Percentiles rank a stretch among this genome's conserved stretches.
phyloP scores from a whole-genome alignment of 805 yeast genomes.

The Ogataea philodendri region DNA sequence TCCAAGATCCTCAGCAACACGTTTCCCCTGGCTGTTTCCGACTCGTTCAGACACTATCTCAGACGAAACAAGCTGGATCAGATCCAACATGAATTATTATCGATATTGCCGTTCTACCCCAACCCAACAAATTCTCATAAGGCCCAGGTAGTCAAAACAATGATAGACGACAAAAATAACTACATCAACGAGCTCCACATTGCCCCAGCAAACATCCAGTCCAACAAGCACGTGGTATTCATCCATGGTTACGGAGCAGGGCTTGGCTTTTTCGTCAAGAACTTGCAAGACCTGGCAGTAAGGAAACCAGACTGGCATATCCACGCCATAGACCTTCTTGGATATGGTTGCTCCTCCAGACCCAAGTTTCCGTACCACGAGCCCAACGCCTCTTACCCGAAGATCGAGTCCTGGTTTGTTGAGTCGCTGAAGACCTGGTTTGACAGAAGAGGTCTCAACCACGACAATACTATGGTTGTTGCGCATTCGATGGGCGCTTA shows the following conservation, averaged over 20 bases:
- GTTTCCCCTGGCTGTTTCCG: conserved; percentile 55
- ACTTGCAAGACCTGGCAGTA: conserved; percentile 43
- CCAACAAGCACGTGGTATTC: conserved; percentile 56
- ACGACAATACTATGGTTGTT: conserved; percentile 52
- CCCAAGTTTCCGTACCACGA: conserved; percentile 55
- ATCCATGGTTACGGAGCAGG: conserved; percentile 96
- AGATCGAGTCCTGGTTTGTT: conserved; percentile 62
- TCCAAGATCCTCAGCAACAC: conserved; percentile 48
- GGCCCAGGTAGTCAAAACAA: conserved; percentile 51
- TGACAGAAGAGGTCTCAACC: conserved; percentile 34
- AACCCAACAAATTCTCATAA: conserved; percentile 46
- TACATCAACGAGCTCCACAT: conserved; percentile 77
- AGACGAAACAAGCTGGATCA: conserved; percentile 27
- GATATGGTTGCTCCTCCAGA: conserved; percentile 87
- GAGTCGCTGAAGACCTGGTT: conserved; percentile 69
- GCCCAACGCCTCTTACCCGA: conserved; percentile 39
- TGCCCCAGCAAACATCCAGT: conserved; percentile 33
- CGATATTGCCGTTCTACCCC: conserved; percentile 57
- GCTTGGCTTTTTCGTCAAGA: conserved; percentile 74
- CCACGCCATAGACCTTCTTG: conserved; percentile 84
- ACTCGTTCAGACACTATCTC: conserved; percentile 54
- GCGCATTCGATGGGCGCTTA: conserved; percentile 97
- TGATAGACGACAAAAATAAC: conserved; percentile 44
- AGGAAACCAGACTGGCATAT: conserved; percentile 57
- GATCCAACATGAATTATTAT: conserved; percentile 46